Conservation (phyloP, 176 grass and related monocot species). For the Puccinellia tenuiflora region DNA sequence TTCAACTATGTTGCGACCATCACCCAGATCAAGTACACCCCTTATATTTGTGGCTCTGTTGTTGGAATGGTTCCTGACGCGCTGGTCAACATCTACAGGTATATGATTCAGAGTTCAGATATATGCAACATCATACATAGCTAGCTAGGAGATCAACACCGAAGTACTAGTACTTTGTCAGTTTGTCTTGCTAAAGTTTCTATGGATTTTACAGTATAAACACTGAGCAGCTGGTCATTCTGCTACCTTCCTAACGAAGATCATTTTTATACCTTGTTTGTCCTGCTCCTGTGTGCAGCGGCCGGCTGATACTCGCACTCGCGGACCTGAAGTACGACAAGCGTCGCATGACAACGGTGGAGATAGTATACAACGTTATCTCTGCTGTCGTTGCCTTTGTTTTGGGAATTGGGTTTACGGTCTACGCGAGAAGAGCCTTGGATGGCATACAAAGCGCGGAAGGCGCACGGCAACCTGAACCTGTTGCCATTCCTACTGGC, state of each 20-base stretch:
- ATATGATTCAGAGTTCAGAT: slow-evolving; percentile 20
- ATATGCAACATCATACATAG: not conserved
- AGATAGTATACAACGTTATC: slow-evolving; percentile 80
- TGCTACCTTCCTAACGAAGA: not conserved
- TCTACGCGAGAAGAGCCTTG: slow-evolving; percentile 72
- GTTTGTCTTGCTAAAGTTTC: not conserved
- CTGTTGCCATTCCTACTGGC: not conserved
- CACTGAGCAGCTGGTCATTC: not conserved
- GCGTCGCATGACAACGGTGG: slow-evolving; percentile 65
- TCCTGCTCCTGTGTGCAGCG: slow-evolving; percentile 47
- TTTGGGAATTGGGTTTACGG: slow-evolving; percentile 59
- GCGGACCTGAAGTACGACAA: slow-evolving; percentile 66
- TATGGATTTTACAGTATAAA: not conserved
- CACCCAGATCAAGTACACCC: slow-evolving; percentile 59
- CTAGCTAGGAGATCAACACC: not conserved
- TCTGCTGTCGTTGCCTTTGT: slow-evolving; percentile 45
- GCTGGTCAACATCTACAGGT: slow-evolving; percentile 95
- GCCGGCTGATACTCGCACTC: slow-evolving; percentile 66
- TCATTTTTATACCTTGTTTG: not conserved
- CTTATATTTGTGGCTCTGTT: slow-evolving; percentile 80
- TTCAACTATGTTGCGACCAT: slow-evolving; percentile 75
- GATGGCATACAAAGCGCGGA: slow-evolving; percentile 36
- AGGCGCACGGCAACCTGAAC: not conserved
- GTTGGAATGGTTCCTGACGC: slow-evolving; percentile 87
- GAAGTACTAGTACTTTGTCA: not conserved